Percentiles rank a stretch among this genome's conserved stretches.
Conservation (phyloP, 1,139 yeast species). For the Sugiyamaella neomexicana region DNA sequence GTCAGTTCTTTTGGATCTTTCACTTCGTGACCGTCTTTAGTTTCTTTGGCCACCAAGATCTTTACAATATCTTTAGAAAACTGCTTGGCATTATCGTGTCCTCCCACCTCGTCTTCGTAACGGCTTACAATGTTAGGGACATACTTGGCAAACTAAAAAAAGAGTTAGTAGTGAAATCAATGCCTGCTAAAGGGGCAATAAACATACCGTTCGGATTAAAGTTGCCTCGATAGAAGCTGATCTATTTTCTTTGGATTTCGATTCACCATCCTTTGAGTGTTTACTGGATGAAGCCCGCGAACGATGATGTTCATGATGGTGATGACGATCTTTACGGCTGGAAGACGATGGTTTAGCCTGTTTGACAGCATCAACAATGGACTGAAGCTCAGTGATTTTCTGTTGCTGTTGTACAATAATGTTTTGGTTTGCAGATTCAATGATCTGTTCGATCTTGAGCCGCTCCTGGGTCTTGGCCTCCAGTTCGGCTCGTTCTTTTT, state of each 20-base stretch:
- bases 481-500: slow-evolving; percentile 16
- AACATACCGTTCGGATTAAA: slow-evolving; percentile 26
- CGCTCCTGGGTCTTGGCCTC: slow-evolving; percentile 2
- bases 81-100: slow-evolving; percentile 69
- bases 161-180: too few species aligned
- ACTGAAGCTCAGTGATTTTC: slow-evolving; percentile 20
- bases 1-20: slow-evolving; percentile 52
- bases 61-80: slow-evolving; percentile 79
- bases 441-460: neutral
- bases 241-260: neutral
- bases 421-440: slow-evolving; percentile 8
- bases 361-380: slow-evolving; percentile 16
- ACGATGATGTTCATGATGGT: neutral
- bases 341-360: neutral
- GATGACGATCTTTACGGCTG: neutral
- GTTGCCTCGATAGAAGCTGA: neutral
- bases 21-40: slow-evolving; percentile 30
- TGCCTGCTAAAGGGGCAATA: too few species aligned
- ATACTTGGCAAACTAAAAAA: slow-evolving; percentile 58
- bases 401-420: slow-evolving; percentile 3
- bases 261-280: neutral
- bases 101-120: slow-evolving; percentile 67
- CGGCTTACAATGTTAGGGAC: slow-evolving; percentile 79
- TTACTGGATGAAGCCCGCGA: neutral
- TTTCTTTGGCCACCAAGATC: slow-evolving; percentile 63